Conservation (phyloP, 2,329 filamentous ascomycete species). For the Aphanoascus verrucosus region DNA sequence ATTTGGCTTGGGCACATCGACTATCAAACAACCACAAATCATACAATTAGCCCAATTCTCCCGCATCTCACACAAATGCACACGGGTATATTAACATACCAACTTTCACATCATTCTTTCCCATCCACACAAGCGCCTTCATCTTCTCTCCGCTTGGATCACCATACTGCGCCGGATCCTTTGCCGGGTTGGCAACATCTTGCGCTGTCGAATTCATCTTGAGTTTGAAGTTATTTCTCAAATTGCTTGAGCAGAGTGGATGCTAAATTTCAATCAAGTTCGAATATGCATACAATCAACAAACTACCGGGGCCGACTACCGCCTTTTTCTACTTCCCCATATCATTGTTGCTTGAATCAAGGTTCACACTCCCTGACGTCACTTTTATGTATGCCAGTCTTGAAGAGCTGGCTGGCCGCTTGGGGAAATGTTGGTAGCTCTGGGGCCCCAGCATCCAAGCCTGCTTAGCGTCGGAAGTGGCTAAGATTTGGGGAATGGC, state of each 20-base stretch:
- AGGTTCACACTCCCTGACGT: conserved; percentile 4
- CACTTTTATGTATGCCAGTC: neutral
- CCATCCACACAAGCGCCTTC: conserved; percentile 73
- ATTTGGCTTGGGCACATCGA: conserved; percentile 58
- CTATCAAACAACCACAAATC: conserved; percentile 23
- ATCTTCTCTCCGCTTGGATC: conserved; percentile 51
- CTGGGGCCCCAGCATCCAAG: too few species aligned
- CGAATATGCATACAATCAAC: too few species aligned
- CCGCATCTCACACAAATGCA: neutral
- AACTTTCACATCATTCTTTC: conserved; percentile 66
- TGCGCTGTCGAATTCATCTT: conserved; percentile 33
- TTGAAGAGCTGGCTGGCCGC: too few species aligned
- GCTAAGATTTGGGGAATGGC: too few species aligned
- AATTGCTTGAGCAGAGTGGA: neutral
- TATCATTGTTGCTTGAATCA: neutral
- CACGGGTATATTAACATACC: conserved; percentile 27
- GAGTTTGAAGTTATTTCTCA: neutral
- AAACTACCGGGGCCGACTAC: neutral
- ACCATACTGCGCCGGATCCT: conserved; percentile 42
- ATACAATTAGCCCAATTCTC: neutral
- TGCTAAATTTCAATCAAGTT: neutral
- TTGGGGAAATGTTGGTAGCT: too few species aligned
- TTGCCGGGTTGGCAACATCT: conserved; percentile 56
- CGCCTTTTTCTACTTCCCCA: neutral
- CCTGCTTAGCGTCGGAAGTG: too few species aligned